Base-by-base conservation (phyloP, 805 yeast genomes). In the Yarrowia alimentaria region DNA sequence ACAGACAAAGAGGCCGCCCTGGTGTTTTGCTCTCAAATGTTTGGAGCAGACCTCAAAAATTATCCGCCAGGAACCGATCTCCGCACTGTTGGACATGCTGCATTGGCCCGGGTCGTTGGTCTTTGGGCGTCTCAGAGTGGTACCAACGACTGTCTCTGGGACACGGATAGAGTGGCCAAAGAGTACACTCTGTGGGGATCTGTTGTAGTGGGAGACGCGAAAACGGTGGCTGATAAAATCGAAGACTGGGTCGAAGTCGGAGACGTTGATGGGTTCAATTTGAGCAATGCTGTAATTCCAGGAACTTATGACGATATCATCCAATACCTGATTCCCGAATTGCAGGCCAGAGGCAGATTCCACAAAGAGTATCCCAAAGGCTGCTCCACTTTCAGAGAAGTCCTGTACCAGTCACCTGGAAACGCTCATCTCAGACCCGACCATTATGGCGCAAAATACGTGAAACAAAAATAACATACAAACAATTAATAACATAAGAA, bases 221-320 rank as follows among this genome's bases (percentile, higher is more conserved):
- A 54, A n/a, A 64, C 66, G 42, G 70, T 72, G 17, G 75, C 72
- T 7, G 72, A 72, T 52, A 65, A 63, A 53, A 60, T 72, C 14
- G 71, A 71, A 42, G 53, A 58, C 35, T 72, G 72, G 68, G 69
- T 68, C 5, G 66, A 65, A 12, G 59, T 64, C 20, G 62, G 69
- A 16, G 73, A 65, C 38, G 63, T 72, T 18, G 76, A 72, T 54
- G 76, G 76, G 1, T 70, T 72, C 56, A 72, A 72, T 51, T 56
- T 72, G 31, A 64, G 69, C 2, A 68, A 67, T 54, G 66, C 74
- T 1, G 59, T 67, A 3, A 57, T 62, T 19, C 72, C 70, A 16
- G 68, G 65, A 2, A 57, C 67, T 4, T 62, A 68, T 37, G 70
- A 67, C 52, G 71, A 71, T 12, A 59, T 72, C 29, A 69, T 67